Base-by-base conservation (phyloP, 1,284 basidiomycete genomes). In the Cutaneotrichosporon spelunceum region DNA sequence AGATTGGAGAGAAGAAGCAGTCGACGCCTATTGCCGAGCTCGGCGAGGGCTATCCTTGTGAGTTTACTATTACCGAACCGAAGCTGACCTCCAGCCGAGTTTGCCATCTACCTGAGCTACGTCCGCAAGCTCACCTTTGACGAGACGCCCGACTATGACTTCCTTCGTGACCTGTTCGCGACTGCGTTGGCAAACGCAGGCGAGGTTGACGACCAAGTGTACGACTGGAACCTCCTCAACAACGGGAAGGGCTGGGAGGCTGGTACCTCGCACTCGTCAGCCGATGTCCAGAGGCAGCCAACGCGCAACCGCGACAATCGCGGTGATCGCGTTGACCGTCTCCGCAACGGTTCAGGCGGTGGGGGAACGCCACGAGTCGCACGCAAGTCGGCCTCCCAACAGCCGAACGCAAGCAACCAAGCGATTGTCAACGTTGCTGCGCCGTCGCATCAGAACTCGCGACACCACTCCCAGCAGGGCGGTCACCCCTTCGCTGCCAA, bases 1-100 rank as follows among this genome's bases (percentile, higher is more conserved):
- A 95, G 83, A 97, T 97, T 76, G 93, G 93, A 65, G 93, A 97
- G 83, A 97, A 97, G 87, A 97, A 97, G 83, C 93, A 96, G 83
- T 90, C 88, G 53, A 96, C 93, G 21, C 88, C 90, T 13, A 95
- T 96, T 78, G 93, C 92, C 78, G 93, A 96, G 77, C 83, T 97
- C 19, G 91, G 89, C 70, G 93, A 96, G 68, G 89, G 90, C 48
- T 93, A 90, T 81, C 93, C 93, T 61, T 89, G 90, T 91, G 70
- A 72, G 89, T 81, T 48, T 10, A 16, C 8, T 39, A n/a, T 53
- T 53, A 14, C 53, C 44, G 69, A n/a, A 19, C 19, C 19, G 19
- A 13, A 33, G 19, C 39, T 42, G 19, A 42, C 68, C 13, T 10
- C n/a, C 68, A 77, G 77, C 93, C 81, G 94, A 97, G 81, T 96